phyloP scores from a whole-genome alignment of 768 basidiomycete genomes.

The Gymnopilus junonius region DNA sequence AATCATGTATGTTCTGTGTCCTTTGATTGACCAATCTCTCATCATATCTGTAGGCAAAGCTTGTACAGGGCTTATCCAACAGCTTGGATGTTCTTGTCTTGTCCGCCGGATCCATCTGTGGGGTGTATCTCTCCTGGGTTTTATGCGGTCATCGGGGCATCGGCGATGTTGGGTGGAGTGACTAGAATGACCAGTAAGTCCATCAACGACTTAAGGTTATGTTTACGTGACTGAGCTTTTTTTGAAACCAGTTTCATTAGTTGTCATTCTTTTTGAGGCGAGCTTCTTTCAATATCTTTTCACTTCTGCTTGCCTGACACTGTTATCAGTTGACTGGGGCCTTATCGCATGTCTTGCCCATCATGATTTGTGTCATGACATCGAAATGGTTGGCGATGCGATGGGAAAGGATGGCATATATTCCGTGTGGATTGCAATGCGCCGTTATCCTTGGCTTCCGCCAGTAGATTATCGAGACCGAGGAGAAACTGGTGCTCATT shows the following conservation, averaged over 20 bases:
- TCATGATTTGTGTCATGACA: slow-evolving; percentile 81
- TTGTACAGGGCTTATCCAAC: slow-evolving; percentile 66
- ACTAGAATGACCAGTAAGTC: slow-evolving; percentile 75
- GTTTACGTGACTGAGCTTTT: slow-evolving; percentile 4
- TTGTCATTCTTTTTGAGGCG: slow-evolving; percentile 79
- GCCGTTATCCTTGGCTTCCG: slow-evolving; percentile 72
- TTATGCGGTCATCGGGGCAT: slow-evolving; percentile 78
- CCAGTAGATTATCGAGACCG: slow-evolving; percentile 66
- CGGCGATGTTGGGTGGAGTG: slow-evolving; percentile 77
- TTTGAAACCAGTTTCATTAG: slow-evolving; percentile 61
- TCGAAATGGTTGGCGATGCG: slow-evolving; percentile 79
- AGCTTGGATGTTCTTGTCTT: slow-evolving; percentile 73
- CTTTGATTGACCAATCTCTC: slow-evolving; percentile 8
- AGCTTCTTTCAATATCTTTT: not conserved
- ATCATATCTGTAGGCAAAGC: slow-evolving; percentile 52
- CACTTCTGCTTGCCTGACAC: not conserved
- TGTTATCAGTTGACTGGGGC: slow-evolving; percentile 70
- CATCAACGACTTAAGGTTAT: not conserved
- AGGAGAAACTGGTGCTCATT: slow-evolving; percentile 61
- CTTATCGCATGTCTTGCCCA: slow-evolving; percentile 79
- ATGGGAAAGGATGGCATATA: slow-evolving; percentile 74
- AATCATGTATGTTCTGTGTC: slow-evolving; percentile 51
- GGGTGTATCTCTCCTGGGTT: slow-evolving; percentile 77
- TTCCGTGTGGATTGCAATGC: slow-evolving; percentile 72
- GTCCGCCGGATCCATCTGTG: slow-evolving; percentile 71